A percentile compares a stretch with the other conserved stretches of the same genome.
phyloP scores from a whole-genome alignment of 345 rosid species.

The Brassica nigra region DNA sequence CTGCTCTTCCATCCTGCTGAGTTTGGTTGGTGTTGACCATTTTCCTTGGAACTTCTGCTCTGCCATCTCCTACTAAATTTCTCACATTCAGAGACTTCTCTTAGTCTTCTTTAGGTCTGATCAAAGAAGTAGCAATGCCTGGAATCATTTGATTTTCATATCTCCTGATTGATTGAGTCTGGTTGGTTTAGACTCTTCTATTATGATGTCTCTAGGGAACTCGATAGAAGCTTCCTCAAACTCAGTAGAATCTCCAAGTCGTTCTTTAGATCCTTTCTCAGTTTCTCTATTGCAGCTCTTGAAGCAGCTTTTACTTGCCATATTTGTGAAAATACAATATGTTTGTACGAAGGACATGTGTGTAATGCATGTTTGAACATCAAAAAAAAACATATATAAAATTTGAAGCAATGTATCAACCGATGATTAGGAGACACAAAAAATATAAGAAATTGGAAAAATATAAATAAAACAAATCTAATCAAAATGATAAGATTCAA shows the following conservation, averaged over 20 bases:
- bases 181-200: slow-evolving; percentile 68
- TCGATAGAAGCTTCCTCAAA: slow-evolving; percentile 53
- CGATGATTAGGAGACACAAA: too few relatives aligned
- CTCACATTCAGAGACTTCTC: slow-evolving; percentile 62
- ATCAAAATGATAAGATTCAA: too few relatives aligned
- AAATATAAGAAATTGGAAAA: too few relatives aligned
- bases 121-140: slow-evolving; percentile 74
- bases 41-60: slow-evolving; percentile 89
- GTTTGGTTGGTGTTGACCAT: slow-evolving; percentile 49
- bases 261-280: slow-evolving; percentile 94
- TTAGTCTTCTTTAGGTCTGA: slow-evolving; percentile 73
- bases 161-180: slow-evolving; percentile 52
- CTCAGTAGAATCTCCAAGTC: slow-evolving; percentile 91
- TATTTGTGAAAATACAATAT: slow-evolving; percentile 49
- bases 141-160: slow-evolving; percentile 98
- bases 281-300: slow-evolving; percentile 61
- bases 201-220: slow-evolving; percentile 64
- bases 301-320: slow-evolving; percentile 97
- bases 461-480: too few relatives aligned
- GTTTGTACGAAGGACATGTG: too few relatives aligned
- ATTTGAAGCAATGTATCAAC: too few relatives aligned
- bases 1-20: slow-evolving; percentile 54
- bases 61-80: slow-evolving; percentile 56
- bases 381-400: too few relatives aligned
- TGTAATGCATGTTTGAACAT: too few relatives aligned